phyloP scores from a whole-genome alignment of 116 monocot species.

The Phalaenopsis hybrid region DNA sequence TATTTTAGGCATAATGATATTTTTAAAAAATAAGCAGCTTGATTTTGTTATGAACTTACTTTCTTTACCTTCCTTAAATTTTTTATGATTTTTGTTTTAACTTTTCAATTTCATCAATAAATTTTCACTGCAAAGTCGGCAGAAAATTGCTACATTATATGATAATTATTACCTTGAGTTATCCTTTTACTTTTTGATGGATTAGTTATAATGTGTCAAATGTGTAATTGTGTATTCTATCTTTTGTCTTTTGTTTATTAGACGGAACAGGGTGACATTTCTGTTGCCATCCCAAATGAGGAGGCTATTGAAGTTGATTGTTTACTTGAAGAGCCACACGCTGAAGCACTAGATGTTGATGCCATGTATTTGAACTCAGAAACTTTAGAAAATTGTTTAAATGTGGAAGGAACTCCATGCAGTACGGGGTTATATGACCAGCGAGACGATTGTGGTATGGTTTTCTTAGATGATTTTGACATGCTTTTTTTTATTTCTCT shows the following conservation, averaged over 20 bases:
- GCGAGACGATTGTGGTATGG: too few relatives aligned
- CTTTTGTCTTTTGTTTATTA: slow-evolving; percentile 5
- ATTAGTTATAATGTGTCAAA: not conserved
- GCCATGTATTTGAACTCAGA: slow-evolving; percentile 11
- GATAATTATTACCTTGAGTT: not conserved
- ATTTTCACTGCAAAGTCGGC: too few relatives aligned
- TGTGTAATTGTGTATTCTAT: not conserved
- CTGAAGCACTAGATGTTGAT: slow-evolving; percentile 15
- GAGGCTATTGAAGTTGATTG: slow-evolving; percentile 25
- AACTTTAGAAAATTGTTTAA: slow-evolving; percentile 10
- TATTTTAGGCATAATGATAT: too few relatives aligned
- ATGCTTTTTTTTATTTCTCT: not conserved
- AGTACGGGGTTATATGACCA: not conserved
- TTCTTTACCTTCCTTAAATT: too few relatives aligned
- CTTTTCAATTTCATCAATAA: too few relatives aligned
- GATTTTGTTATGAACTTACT: too few relatives aligned
- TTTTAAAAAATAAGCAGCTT: too few relatives aligned
- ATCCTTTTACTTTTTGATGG: not conserved
- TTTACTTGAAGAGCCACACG: slow-evolving; percentile 22
- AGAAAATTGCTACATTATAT: too few relatives aligned
- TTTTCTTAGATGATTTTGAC: not conserved
- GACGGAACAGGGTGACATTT: slow-evolving; percentile 14
- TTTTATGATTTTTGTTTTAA: too few relatives aligned
- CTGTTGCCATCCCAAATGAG: slow-evolving; percentile 13
- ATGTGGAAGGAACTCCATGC: slow-evolving; percentile 16